Conservation (phyloP, 257 asterid genomes). For the Scutellaria baicalensis region DNA sequence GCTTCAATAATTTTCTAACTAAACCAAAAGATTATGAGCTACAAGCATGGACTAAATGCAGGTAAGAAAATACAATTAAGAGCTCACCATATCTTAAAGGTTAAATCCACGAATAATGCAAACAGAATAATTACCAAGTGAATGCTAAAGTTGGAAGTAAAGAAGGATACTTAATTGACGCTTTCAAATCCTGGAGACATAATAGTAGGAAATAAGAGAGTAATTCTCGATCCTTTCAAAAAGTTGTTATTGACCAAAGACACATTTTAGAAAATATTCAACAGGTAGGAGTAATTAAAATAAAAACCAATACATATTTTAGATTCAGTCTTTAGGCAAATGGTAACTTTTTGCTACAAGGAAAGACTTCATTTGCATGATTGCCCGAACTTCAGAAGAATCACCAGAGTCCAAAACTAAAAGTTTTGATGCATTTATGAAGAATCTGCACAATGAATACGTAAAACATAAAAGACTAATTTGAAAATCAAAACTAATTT, state of each 20-base stretch:
- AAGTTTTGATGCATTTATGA: conserved; percentile 71
- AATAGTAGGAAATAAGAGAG: conserved; percentile 11
- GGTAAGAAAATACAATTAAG: background rate
- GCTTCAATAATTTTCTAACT: background rate
- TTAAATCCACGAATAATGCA: conserved; percentile 3
- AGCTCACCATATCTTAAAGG: conserved; percentile 5
- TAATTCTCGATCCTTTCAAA: conserved; percentile 38
- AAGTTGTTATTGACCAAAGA: conserved; percentile 30
- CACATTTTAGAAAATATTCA: conserved; percentile 53
- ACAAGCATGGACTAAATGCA: background rate
- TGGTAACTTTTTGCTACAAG: conserved; percentile 53
- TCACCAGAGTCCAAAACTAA: conserved; percentile 94
- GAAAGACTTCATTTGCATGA: conserved; percentile 84
- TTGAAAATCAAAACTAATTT: conserved; percentile 17
- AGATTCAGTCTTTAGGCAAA: conserved; percentile 59
- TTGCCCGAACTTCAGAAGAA: conserved; percentile 93
- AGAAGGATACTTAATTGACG: conserved; percentile 19
- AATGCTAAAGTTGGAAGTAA: conserved; percentile 9
- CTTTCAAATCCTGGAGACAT: conserved; percentile 25
- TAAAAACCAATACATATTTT: conserved; percentile 47
- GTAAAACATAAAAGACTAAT: conserved; percentile 38
- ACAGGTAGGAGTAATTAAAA: conserved; percentile 26
- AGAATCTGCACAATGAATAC: conserved; percentile 96
- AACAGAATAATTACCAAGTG: conserved; percentile 1
- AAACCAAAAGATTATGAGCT: too few species aligned